Evolutionary conservation across 306 rosid species (phyloP), one percentile per base, ranked within the genome.

Genomic region (Dicorynia guianensis): DNA sequence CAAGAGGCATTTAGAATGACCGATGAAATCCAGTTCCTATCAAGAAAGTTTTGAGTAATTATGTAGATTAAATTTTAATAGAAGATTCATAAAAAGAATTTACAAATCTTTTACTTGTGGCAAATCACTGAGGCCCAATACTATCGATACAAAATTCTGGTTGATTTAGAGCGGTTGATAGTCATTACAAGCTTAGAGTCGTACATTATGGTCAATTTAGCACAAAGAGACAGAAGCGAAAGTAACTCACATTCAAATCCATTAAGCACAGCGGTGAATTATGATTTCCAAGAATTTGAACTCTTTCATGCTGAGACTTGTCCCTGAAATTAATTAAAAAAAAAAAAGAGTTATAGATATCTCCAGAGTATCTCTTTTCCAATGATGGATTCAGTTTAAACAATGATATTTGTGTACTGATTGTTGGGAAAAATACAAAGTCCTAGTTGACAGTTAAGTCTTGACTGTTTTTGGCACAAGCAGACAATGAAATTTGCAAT

Each of bases 181-280:
- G 25, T 39, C 4, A 25, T 14, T 49, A 54, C 38, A 68, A 39
- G 63, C 67, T 64, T 71, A 11, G 14, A 48, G 8, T 35, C 40
- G 34, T 55, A 14, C 47, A 20, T 49, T 80, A 50, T 68, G 58
- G 52, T 69, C 48, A 38, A 61, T 43, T 35, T 69, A 40, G 57
- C 69, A 53, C 10, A 49, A 70, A 67, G 49, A 35, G 44, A 60
- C 46, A 42, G 48, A 73, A 65, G 63, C 46, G 39, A 64, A 72
- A 57, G 75, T 12, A 82, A 82, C 99, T 87, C 82, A 92, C 99
- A 76, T 81, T 81, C 76, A 96, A 82, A 87, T 96, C 97, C 69
- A 89, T 72, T 70, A 66, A 80, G 69, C 88, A 42, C 55, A 92
- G 72, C 7, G 96, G 93, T 25, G 98, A 96, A 77, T 86, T 89